Evolutionary conservation across 371 early-diverging fungal species (phyloP), one percentile per base, ranked within the genome.

Genomic region (Mortierella sp.): DNA sequence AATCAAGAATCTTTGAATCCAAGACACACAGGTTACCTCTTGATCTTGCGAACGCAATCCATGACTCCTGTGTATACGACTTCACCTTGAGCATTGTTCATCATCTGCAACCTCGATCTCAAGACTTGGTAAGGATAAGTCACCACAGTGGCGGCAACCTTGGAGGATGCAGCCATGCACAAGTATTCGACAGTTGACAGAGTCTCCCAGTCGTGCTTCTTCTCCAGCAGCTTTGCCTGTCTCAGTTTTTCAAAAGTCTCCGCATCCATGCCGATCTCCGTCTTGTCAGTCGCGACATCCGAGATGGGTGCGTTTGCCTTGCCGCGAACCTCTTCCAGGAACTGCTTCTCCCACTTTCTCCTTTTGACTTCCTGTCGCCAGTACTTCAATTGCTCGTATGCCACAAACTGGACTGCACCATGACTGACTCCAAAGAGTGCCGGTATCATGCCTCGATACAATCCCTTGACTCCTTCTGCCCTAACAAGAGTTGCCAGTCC

Each of bases 81-180:
- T 6, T 51, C 67, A 22, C 59, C 54, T 31, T 57, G 58, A 22
- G 49, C 68, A 52, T 81, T 65, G 28, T 65, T 71, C 56, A 57
- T 74, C 82, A 82, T 85, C 79, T 97, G 97, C 76, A 98, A 73
- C 45, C 98, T 85, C 25, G 97, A 88, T 45, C 93, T 85, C 37
- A 97, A 67, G 1, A 98, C 94, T 82, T 98, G 98, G 71, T 95
- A 96, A 0, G 99, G 99, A 71, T 98, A 97, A 0, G 99, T 98
- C 17, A 85, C 80, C 0, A 93, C 84, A 1, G 94, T 86, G 4
- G 99, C 99, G 39, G 92, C 82, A 0, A 92, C 82, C 81, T 98
- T 98, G 45, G 96, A 95, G 0, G 86, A 66, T 0, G 92, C 89
- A 6, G 97, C 94, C 93, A 96, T 95, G 44, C 84, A 70, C 10